A percentile compares a stretch with the other conserved stretches of the same genome.
phyloP scores from a whole-genome alignment of 2,329 filamentous ascomycete species.

The Chrysosporium queenslandicum region DNA sequence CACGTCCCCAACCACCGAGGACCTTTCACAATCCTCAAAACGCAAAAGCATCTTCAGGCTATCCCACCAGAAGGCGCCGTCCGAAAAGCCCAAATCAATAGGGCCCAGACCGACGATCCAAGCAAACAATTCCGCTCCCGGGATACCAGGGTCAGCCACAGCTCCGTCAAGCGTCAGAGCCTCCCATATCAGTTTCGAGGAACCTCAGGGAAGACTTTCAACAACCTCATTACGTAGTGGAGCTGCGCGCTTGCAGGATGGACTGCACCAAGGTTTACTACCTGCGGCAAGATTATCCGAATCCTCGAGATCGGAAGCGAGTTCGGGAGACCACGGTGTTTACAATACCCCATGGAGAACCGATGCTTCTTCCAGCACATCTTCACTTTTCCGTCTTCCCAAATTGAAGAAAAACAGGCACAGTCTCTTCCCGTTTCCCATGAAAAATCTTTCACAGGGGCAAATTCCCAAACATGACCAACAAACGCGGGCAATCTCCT shows the following conservation, averaged over 20 bases:
- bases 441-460: constrained; percentile 51
- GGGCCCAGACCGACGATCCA: not conserved
- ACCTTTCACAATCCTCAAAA: constrained; percentile 38
- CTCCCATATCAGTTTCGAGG: constrained; percentile 50
- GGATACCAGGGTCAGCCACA: constrained; percentile 19
- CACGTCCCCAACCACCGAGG: constrained; percentile 68
- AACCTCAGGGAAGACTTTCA: constrained; percentile 44
- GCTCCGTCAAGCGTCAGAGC: constrained; percentile 26
- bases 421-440: constrained; percentile 78
- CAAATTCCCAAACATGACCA: constrained; percentile 15
- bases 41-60: constrained; percentile 18
- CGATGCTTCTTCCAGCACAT: constrained; percentile 53
- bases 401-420: constrained; percentile 66
- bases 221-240: constrained; percentile 38
- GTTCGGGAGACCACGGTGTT: constrained; percentile 56
- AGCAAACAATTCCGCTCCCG: not conserved
- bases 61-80: not conserved
- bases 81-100: constrained; percentile 1
- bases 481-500: constrained; percentile 20
- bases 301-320: constrained; percentile 81
- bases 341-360: constrained; percentile 53
- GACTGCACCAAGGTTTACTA: constrained; percentile 52
- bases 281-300: constrained; percentile 63
- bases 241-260: constrained; percentile 52
- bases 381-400: constrained; percentile 70